Conservation (phyloP, 2,329 filamentous ascomycete genomes). For the Beauveria varroae region DNA sequence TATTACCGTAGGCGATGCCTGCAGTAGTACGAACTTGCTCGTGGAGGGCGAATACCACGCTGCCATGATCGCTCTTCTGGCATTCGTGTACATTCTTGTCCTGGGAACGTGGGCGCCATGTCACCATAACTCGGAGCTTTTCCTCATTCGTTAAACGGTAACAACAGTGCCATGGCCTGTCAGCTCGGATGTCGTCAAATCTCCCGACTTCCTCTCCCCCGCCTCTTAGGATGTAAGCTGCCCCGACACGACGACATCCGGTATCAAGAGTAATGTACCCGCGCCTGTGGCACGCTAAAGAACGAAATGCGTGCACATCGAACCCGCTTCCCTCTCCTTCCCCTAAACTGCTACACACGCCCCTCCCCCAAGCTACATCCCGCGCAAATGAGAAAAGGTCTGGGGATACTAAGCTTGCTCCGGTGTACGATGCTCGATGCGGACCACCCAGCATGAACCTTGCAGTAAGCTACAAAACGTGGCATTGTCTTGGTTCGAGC, state of each 20-base stretch:
- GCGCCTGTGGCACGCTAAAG: not conserved
- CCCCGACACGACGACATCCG: not conserved
- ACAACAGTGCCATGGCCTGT: not conserved
- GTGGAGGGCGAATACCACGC: conserved; percentile 8
- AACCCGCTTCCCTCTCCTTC: too few relatives aligned
- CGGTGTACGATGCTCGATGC: not conserved
- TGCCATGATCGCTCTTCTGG: conserved; percentile 6
- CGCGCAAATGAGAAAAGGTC: not conserved
- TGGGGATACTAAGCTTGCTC: not conserved
- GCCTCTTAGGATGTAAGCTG: not conserved
- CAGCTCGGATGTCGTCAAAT: not conserved
- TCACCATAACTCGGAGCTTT: not conserved
- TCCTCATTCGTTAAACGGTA: conserved; percentile 1
- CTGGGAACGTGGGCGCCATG: not conserved
- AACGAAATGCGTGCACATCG: not conserved
- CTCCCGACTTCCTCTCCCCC: not conserved
- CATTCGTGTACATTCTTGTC: not conserved
- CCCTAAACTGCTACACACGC: not conserved
- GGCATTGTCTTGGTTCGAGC: not conserved
- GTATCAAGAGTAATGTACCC: not conserved
- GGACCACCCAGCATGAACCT: not conserved
- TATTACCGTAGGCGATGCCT: conserved; percentile 2
- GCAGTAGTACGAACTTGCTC: not conserved
- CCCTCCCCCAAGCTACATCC: not conserved
- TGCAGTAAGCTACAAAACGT: not conserved